phyloP scores from a whole-genome alignment of 2,329 filamentous ascomycete genomes.

The Penicillium freii region DNA sequence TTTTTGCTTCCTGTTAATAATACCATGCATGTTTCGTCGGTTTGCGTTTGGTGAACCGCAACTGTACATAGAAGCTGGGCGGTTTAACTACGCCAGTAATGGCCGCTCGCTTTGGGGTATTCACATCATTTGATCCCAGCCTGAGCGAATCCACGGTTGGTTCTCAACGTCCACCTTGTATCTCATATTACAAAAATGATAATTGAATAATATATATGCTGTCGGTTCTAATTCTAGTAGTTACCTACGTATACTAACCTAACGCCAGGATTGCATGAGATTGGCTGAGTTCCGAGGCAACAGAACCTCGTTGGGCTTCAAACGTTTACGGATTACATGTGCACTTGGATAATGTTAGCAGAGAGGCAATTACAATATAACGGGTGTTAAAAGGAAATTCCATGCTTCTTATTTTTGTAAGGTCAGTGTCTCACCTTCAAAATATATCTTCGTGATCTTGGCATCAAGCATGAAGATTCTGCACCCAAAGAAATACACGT shows the following conservation, averaged over 20 bases:
- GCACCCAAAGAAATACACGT: background rate
- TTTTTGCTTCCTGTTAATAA: conserved; percentile 1
- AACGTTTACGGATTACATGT: no score
- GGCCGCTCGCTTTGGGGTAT: background rate
- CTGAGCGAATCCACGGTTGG: background rate
- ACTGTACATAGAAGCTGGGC: background rate
- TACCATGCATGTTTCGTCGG: background rate
- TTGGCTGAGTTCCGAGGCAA: background rate
- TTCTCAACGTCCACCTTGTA: background rate
- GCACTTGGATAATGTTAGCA: background rate
- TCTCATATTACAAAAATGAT: background rate
- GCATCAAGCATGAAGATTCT: background rate
- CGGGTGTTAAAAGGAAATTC: background rate
- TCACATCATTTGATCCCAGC: background rate
- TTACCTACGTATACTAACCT: background rate
- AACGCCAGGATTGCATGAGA: background rate
- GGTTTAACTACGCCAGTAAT: background rate
- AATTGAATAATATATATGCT: background rate
- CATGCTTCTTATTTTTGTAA: background rate
- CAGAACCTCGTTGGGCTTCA: background rate
- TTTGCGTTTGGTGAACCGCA: background rate
- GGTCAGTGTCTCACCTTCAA: background rate
- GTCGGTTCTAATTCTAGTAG: no score
- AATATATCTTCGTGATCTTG: background rate
- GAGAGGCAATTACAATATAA: background rate